Evolutionary conservation across 2,329 filamentous ascomycete species (phyloP).

Genomic region (Calonectria montana): DNA sequence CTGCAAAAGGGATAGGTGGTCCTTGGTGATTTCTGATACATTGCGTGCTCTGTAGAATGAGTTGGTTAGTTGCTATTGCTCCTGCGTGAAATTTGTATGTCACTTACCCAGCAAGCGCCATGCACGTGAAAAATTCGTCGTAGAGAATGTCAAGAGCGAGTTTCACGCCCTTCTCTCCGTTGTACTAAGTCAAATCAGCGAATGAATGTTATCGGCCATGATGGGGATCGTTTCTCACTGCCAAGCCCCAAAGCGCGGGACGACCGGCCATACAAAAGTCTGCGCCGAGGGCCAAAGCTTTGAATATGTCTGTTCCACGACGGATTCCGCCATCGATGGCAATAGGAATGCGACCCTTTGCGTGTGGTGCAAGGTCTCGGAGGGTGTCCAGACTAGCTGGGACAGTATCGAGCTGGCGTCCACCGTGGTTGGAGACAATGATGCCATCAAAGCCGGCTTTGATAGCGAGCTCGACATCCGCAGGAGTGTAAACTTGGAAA

Average conservation of each 20-base stretch:
- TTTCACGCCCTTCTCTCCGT: slow-evolving; percentile 22
- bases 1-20: slow-evolving; percentile 21
- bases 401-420: slow-evolving; percentile 48
- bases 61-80: neutral
- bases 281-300: slow-evolving; percentile 49
- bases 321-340: slow-evolving; percentile 50
- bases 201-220: rapidly evolving
- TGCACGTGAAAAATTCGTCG: slow-evolving; percentile 25
- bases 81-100: too few relatives aligned
- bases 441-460: slow-evolving; percentile 45
- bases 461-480: slow-evolving; percentile 46
- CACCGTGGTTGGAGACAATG: slow-evolving; percentile 49
- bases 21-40: slow-evolving; percentile 23
- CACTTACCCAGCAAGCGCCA: slow-evolving; percentile 24
- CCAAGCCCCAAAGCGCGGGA: slow-evolving; percentile 28
- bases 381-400: slow-evolving; percentile 46
- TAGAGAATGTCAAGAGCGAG: slow-evolving; percentile 23
- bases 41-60: neutral
- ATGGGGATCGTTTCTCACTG: neutral
- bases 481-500: slow-evolving; percentile 41
- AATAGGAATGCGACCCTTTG: slow-evolving; percentile 36
- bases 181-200: neutral
- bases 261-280: slow-evolving; percentile 29
- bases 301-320: slow-evolving; percentile 49
- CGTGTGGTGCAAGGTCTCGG: slow-evolving; percentile 44